Conservation (phyloP, 2,329 filamentous ascomycete species). For the Juglanconis juglandina region DNA sequence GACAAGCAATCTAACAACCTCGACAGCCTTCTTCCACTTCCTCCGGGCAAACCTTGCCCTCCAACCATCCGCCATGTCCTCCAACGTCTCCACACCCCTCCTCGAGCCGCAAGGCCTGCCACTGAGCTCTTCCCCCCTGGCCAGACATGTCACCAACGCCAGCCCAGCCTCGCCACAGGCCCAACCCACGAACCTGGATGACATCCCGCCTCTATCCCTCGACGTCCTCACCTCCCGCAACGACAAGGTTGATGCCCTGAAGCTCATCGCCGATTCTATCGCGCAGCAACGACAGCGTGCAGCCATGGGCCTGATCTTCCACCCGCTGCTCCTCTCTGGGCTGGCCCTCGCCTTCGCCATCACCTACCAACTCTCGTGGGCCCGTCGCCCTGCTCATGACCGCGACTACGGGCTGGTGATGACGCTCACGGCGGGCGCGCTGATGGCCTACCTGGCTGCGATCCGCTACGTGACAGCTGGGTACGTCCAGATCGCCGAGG, state of each 20-base stretch:
- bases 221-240: conserved; percentile 50
- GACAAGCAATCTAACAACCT: conserved; percentile 17
- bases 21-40: conserved; percentile 75
- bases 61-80: conserved; percentile 56
- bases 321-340: conserved; percentile 52
- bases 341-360: conserved; percentile 42
- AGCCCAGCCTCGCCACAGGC: conserved; percentile 24
- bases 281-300: conserved; percentile 76
- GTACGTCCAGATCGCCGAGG: conserved; percentile 63
- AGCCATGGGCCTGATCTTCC: conserved; percentile 59
- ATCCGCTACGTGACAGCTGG: conserved; percentile 58
- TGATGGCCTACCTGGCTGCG: conserved; percentile 61
- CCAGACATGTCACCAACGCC: conserved; percentile 28
- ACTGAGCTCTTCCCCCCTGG: conserved; percentile 33
- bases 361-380: conserved; percentile 45
- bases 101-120: conserved; percentile 42
- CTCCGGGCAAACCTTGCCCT: conserved; percentile 77
- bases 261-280: conserved; percentile 75
- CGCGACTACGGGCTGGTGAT: conserved; percentile 53
- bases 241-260: conserved; percentile 66
- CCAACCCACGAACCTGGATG: conserved; percentile 35
- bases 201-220: conserved; percentile 62
- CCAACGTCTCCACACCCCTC: conserved; percentile 62
- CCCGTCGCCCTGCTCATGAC: conserved; percentile 28
- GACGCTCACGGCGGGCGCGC: conserved; percentile 56